Evolutionary conservation across 495 filamentous ascomycete genomes (phyloP), one percentile per base, ranked within the genome.

Genomic region (Trichoderma orchidacearum): DNA sequence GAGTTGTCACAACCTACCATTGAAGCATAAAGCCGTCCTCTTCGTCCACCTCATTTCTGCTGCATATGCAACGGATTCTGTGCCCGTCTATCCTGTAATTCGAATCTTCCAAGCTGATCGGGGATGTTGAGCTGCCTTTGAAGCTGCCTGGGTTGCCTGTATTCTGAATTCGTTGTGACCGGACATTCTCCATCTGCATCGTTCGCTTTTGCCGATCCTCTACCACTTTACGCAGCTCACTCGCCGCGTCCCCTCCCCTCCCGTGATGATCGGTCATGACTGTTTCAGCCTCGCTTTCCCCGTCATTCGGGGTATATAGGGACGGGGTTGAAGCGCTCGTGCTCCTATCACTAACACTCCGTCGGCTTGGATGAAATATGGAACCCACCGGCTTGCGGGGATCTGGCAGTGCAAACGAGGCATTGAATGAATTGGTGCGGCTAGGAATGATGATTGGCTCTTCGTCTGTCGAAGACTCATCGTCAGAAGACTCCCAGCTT

Each of bases 1-100:
- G 15, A 34, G n/a, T 15, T 48, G 18, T 30, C 30, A 55, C 45
- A 17, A 70, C 75, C 58, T 74, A 90, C 87, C 87, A 96, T 72
- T 90, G 87, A 61, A 96, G 84, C 84, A 95, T 85, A 53, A 86
- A 78, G 57, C 80, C 83, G 56, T 84, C 82, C 57, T 82, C 80
- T 21, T 85, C 78, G 45, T 67, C 64, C 58, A 61, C 64, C 35
- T 66, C 67, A 35, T 61, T 59, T 57, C 78, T 71, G 32, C 80
- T 80, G 70, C 89, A 94, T 21, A 90, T 70, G 63, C 90, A 95
- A 55, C 88, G 80, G 3, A 88, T 85, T 15, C 67, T 36, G 72
- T 79, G 70, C 69, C 81, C 57, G 69, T 74, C 60, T 71, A 75
- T 52, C 2, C 31, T 59, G 34, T 82, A 64, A 59, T 83, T 82